Evolutionary conservation across 2,329 filamentous ascomycete genomes (phyloP).

Genomic region (Didymosphaeria variabile): DNA sequence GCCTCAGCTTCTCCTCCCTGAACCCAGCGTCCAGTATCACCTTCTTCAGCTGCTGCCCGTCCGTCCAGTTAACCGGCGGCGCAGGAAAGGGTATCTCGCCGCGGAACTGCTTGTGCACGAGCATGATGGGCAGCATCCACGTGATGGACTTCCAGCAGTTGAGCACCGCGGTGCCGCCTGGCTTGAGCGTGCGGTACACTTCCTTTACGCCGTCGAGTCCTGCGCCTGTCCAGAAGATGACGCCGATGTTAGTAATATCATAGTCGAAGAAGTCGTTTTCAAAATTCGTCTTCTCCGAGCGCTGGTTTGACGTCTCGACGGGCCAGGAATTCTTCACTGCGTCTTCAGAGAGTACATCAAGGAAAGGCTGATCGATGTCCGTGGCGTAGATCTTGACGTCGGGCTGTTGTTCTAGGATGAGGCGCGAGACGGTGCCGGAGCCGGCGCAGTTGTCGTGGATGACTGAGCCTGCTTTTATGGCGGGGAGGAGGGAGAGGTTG

Average conservation of each 20-base stretch:
- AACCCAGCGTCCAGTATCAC: conserved; percentile 42
- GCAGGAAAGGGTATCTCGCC: conserved; percentile 27
- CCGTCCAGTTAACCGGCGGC: conserved; percentile 36
- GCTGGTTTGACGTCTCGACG: conserved; percentile 30
- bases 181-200: conserved; percentile 50
- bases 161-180: conserved; percentile 49
- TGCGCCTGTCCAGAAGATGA: conserved; percentile 47
- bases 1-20: conserved; percentile 27
- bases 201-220: conserved; percentile 47
- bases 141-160: conserved; percentile 47
- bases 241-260: conserved; percentile 52
- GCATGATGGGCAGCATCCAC: conserved; percentile 35
- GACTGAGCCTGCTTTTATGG: conserved; percentile 35
- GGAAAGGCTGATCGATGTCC: conserved; percentile 41
- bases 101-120: conserved; percentile 30
- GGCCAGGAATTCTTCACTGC: conserved; percentile 33
- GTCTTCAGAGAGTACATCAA: conserved; percentile 28
- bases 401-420: conserved; percentile 28
- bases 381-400: conserved; percentile 41
- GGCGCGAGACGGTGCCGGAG: conserved; percentile 38
- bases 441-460: conserved; percentile 50
- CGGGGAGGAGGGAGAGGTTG: conserved; percentile 37
- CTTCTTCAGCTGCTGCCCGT: conserved; percentile 37
- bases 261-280: conserved; percentile 48
- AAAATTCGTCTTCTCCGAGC: conserved; percentile 29